Base-by-base conservation (phyloP, 345 rosid genomes). In the Laguncularia racemosa region DNA sequence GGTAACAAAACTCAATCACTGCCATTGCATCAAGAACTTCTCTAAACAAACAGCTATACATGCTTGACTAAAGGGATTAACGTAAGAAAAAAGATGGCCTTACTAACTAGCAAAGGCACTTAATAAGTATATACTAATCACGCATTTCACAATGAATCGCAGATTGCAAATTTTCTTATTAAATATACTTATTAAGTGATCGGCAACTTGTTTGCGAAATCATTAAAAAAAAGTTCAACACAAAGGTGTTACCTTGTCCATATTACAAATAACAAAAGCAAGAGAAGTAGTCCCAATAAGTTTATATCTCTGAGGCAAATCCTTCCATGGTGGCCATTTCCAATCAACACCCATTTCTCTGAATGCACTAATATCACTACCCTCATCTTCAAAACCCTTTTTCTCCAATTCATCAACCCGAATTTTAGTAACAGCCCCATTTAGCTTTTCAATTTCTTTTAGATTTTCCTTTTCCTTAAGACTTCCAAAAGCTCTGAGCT, bases 231-330 rank as follows among this genome's bases (percentile, higher is more conserved):
- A 33, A 33, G 11, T 4, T 33, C 40, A 33, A 33, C 40, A 9
- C 10, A 26, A 26, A 26, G 9, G 9, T 33, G 43, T 48, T 47
- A 90, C 98, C 93, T 91, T 91, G 68, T 86, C 96, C 96, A 91
- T 91, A 69, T 86, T 88, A 69, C 98, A 84, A 61, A 91, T 83
- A 73, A 91, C 91, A 56, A 91, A 91, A 53, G 98, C 95, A 44
- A 88, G 87, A 4, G 98, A 84, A 62, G 96, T 88, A 20, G 96
- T 81, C 52, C 89, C 91, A 21, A 86, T 83, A 44, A 88, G 87
- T 74, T 81, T 84, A 61, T 88, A 91, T 78, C 96, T 76, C 59
- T 68, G 69, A 49, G 96, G 95, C 61, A 88, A 20, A 62, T 78
- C 73, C 70, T 78, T 82, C 96, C 96, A 91, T 14, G 81, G 95